Base-by-base conservation (phyloP, 176 grass and related monocot species). In the Elymus sibiricus region DNA sequence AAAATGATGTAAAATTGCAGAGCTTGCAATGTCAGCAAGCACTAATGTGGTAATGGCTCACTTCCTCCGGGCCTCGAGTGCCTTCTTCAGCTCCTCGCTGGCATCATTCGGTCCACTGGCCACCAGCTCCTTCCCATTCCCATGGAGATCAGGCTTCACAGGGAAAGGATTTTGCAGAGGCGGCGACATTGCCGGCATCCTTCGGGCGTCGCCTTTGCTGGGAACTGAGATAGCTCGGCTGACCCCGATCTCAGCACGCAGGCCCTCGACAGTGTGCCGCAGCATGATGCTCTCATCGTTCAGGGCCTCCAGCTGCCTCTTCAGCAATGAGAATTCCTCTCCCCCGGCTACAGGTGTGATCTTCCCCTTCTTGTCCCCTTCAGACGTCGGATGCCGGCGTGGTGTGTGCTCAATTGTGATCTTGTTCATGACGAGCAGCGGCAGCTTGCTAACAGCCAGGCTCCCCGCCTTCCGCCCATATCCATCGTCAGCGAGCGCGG, bases 371-470 rank as follows among this genome's bases (percentile, higher is more conserved):
- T 85, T 86, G 17, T 43, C 79, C 0, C 35, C 72, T 24, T 87
- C 75, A 2, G 51, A 15, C 31, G 55, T 26, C 0, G 8, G 56
- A 31, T 55, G 11, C 26, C 0, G 7, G 10, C 27, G 56, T 14
- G 47, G 60, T 2, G 77, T 82, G 1, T 94, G 92, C 80, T 96
- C 88, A 19, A 99, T 96, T 16, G 97, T 94, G 83, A 99, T 93
- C 92, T 94, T 99, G 80, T 86, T 93, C 94, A 99, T 86, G 19
- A 94, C 90, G 3, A 96, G 80, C 55, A 96, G 84, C 1, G 94
- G 94, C 56, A 99, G 64, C 88, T 99, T 96, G 82, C 70, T 88
- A 37, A 94, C 61, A 16, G 85, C 90, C 9, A 94, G 66, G 66
- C 28, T 85, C 5, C 90, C 82, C 0, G 72, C 90, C 86, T 88